Evolutionary conservation across 148 eudicot species (phyloP).

Genomic region (Fallopia convolvulus): DNA sequence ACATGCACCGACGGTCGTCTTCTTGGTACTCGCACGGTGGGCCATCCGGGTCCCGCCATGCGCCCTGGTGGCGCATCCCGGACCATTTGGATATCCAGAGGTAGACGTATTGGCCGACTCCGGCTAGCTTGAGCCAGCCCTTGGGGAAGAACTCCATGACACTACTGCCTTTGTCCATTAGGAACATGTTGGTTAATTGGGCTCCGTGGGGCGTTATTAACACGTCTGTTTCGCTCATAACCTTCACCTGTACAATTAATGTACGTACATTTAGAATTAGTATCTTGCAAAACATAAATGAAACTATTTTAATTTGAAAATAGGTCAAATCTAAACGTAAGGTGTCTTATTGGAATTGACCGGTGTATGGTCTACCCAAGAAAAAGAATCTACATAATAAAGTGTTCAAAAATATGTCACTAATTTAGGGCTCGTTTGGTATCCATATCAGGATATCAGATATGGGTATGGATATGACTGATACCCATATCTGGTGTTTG

Average conservation of each 20-base stretch:
- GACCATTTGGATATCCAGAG: conserved; percentile 71
- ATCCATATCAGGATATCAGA: too few species aligned
- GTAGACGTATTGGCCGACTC: conserved; percentile 60
- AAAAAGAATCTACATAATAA: too few species aligned
- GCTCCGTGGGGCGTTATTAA: conserved; percentile 76
- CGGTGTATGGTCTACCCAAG: too few species aligned
- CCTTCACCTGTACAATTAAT: conserved; percentile 39
- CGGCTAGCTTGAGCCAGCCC: conserved; percentile 80
- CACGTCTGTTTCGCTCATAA: conserved; percentile 70
- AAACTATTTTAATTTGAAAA: neutral
- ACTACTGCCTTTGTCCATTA: conserved; percentile 78
- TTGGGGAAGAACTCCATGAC: conserved; percentile 78
- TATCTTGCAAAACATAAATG: too few species aligned
- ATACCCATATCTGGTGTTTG: too few species aligned
- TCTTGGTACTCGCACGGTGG: conserved; percentile 40
- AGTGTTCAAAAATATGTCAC: too few species aligned
- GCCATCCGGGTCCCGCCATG: conserved; percentile 53
- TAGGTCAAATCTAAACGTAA: too few species aligned
- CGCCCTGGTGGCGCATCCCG: conserved; percentile 63
- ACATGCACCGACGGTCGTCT: conserved; percentile 58
- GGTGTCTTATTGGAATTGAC: too few species aligned
- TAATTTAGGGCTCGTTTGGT: too few species aligned
- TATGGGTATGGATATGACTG: too few species aligned
- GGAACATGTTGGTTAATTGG: conserved; percentile 67
- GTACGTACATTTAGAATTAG: too few species aligned